These are phyloP conservation scores for Stachybotrys elegans DNA, from an alignment of 2,329 filamentous ascomycete genomes.

Conservation along the genomic window DNA sequence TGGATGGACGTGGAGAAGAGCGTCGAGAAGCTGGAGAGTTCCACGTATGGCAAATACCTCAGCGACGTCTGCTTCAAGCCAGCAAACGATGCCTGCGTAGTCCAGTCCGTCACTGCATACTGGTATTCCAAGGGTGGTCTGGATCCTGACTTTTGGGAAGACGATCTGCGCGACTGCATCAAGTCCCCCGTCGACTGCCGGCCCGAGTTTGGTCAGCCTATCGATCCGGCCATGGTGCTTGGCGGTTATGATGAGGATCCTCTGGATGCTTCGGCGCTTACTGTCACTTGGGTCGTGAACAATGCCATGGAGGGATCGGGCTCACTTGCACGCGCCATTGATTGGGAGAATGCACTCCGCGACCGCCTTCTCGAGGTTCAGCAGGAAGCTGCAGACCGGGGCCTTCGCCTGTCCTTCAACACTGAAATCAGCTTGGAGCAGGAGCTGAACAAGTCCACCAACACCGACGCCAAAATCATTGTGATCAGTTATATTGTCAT, in stretches of 20 bases:
- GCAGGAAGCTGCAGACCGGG: conserved; percentile 69
- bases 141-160: conserved; percentile 57
- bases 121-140: conserved; percentile 58
- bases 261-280: conserved; percentile 70
- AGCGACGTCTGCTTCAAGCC: conserved; percentile 93
- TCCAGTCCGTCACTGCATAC: conserved; percentile 89
- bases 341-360: conserved; percentile 82
- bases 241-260: conserved; percentile 72
- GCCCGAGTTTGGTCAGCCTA: conserved; percentile 81
- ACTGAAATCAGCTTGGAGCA: conserved; percentile 93
- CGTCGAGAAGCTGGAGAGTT: conserved; percentile 66
- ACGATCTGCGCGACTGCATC: conserved; percentile 67
- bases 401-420: conserved; percentile 85
- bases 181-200: conserved; percentile 78
- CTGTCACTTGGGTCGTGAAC: conserved; percentile 91
- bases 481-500: conserved; percentile 97
- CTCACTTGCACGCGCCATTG: conserved; percentile 69
- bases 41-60: conserved; percentile 62
- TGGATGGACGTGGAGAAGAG: conserved; percentile 88
- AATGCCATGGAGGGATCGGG: conserved; percentile 73
- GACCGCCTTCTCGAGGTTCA: conserved; percentile 71
- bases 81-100: conserved; percentile 79
- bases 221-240: conserved; percentile 79
- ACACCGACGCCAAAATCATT: conserved; percentile 96
- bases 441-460: conserved; percentile 95